Percentiles rank a stretch among this genome's conserved stretches.
phyloP scores from a whole-genome alignment of 768 basidiomycete genomes.

The Boletus vermiculosoides region DNA sequence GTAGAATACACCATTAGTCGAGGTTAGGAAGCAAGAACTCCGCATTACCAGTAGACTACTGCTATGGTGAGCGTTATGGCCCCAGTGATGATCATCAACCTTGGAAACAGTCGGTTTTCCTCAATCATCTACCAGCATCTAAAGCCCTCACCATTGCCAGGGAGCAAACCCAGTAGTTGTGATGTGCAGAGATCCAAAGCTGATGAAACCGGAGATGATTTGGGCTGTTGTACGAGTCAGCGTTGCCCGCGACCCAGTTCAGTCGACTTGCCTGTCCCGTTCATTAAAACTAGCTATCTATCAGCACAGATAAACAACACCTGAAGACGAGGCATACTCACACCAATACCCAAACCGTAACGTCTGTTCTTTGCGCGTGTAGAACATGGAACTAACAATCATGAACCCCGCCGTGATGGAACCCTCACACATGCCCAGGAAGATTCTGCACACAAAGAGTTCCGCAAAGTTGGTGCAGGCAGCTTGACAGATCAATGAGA shows the following conservation, averaged over 20 bases:
- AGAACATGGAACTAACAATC: constrained; percentile 78
- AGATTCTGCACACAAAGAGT: constrained; percentile 58
- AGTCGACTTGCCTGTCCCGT: constrained; percentile 54
- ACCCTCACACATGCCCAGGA: constrained; percentile 74
- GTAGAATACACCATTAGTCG: neutral
- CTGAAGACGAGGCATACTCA: constrained; percentile 34
- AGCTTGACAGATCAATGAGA: constrained; percentile 59
- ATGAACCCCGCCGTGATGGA: constrained; percentile 72
- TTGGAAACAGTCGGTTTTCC: constrained; percentile 3
- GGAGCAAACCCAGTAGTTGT: constrained; percentile 55
- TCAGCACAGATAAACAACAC: neutral
- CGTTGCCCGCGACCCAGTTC: neutral
- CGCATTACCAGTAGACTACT: constrained; percentile 50
- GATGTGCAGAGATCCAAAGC: constrained; percentile 66
- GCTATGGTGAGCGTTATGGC: constrained; percentile 53
- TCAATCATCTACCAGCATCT: neutral
- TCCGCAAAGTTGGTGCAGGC: constrained; percentile 71
- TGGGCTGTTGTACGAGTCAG: constrained; percentile 45
- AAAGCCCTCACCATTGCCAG: constrained; percentile 61
- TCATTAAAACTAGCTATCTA: constrained; percentile 59
- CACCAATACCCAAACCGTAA: constrained; percentile 74
- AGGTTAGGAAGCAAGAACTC: neutral
- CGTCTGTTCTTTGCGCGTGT: constrained; percentile 69
- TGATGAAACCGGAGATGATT: constrained; percentile 67
- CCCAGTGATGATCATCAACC: constrained; percentile 75